Evolutionary conservation across 1,139 yeast genomes (phyloP), one percentile per base, ranked within the genome.

Genomic region (Candida glucosophila): DNA sequence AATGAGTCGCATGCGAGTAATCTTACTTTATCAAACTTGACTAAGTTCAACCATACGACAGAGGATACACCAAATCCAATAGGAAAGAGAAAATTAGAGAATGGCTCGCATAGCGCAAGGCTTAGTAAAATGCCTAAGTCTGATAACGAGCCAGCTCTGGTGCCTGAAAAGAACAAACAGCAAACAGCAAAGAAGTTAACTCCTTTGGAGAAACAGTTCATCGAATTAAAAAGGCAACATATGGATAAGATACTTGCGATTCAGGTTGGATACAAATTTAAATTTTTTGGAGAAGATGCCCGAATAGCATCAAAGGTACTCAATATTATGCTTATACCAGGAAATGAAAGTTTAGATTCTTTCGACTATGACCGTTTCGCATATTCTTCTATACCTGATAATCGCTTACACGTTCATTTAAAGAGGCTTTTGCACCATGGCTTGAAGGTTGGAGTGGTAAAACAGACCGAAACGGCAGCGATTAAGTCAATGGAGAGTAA

Each of bases 181-280:
- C n/a, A n/a, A n/a, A 19, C 8, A 10, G 21, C 9, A n/a, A 26
- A 26, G 21, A 42, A 42, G 24, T 36, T 61, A 17, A 88, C 95
- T 0, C 95, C 96, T 0, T 54, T 86, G 25, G 96, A 86, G 39
- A 67, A 67, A 32, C 97, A 88, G 46, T 75, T 77, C 31, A 55
- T 75, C 13, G 76, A 73, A 4, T 54, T 90, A 26, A 85, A 85
- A 40, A 41, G 51, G 4, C 47, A 53, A 2, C 58, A 88, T 44
- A 47, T 50, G 25, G 94, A 83, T 35, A 80, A 82, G 24, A 40
- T 90, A 2, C 57, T 90, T 5, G 75, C 90, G 0, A 66, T 90
- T 14, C 92, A 90, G 45, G 92, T 82, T 6, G 98, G 98, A 0
- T 90, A 90, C 53, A 85, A 85, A 49, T 90, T 76, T 55, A 81